A percentile compares a stretch with the other conserved stretches of the same genome.
Evolutionary conservation across 78 protist genomes (phyloP).

Genomic region (Isochrysis galbana): DNA sequence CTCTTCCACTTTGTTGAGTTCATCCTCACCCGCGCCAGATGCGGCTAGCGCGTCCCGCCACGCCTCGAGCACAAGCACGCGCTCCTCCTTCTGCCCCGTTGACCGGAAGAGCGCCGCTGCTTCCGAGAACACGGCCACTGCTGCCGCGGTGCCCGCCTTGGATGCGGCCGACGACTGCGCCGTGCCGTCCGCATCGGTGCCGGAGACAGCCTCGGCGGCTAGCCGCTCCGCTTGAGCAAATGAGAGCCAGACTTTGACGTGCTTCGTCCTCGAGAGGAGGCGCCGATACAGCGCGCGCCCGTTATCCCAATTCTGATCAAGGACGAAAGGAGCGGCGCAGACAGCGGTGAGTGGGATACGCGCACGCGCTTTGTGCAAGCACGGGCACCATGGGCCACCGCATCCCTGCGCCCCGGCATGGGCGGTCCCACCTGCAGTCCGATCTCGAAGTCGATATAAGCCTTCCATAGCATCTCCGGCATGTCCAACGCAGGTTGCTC

Average conservation of each 20-base stretch:
- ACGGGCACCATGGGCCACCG: too few relatives aligned
- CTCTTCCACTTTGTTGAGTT: background rate
- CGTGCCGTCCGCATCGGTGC: too few relatives aligned
- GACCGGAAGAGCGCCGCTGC: background rate
- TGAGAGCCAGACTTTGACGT: slow-evolving; percentile 8
- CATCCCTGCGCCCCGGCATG: too few relatives aligned
- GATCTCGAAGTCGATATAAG: slow-evolving; percentile 65
- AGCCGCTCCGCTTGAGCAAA: background rate
- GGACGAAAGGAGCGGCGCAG: too few relatives aligned
- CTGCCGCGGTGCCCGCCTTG: background rate
- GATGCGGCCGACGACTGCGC: background rate
- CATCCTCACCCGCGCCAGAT: slow-evolving; percentile 39
- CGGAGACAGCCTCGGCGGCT: too few relatives aligned
- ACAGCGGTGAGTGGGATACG: too few relatives aligned
- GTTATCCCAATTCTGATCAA: background rate
- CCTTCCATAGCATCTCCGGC: slow-evolving; percentile 94
- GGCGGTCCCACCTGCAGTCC: background rate
- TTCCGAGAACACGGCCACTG: background rate
- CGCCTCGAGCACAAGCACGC: slow-evolving; percentile 54
- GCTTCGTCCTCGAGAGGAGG: slow-evolving; percentile 76
- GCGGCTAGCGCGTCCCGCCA: slow-evolving; percentile 56
- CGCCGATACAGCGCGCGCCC: slow-evolving; percentile 76
- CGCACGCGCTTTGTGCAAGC: too few relatives aligned
- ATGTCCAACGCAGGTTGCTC: slow-evolving; percentile 83
- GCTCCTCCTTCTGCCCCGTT: slow-evolving; percentile 23